Percentiles rank a stretch among this genome's conserved stretches.
Evolutionary conservation across 2,329 filamentous ascomycete species (phyloP).

Genomic region (Aureobasidium sp.): DNA sequence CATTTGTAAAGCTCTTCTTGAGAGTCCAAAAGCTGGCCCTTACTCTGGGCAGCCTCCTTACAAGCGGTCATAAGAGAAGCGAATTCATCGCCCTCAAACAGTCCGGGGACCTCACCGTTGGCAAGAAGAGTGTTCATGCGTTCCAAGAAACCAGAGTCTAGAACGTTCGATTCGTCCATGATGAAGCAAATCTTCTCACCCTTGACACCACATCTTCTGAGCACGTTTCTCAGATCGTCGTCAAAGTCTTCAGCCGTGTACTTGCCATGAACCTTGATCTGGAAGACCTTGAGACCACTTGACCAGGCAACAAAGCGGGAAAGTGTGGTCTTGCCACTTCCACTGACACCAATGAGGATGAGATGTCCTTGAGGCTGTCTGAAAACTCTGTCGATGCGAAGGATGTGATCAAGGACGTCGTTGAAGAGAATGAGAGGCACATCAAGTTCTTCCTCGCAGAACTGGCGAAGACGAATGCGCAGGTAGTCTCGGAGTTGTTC

Average conservation of each 20-base stretch:
- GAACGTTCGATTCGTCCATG: conserved; percentile 98
- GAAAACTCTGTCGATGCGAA: conserved; percentile 98
- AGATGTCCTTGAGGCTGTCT: conserved; percentile 96
- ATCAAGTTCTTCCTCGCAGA: conserved; percentile 99
- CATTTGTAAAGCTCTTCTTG: conserved; percentile 99
- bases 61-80: conserved; percentile 98
- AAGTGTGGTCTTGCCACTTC: conserved; percentile 95
- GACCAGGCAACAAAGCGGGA: conserved; percentile 99
- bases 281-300: conserved; percentile 98
- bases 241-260: conserved; percentile 99
- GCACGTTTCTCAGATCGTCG: conserved; percentile 87
- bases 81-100: conserved; percentile 98
- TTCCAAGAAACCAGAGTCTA: conserved; percentile 97
- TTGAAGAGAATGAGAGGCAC: conserved; percentile 99
- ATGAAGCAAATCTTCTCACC: conserved; percentile 99
- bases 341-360: conserved; percentile 96
- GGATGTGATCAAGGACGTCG: conserved; percentile 93
- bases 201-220: conserved; percentile 90
- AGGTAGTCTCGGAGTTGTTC: conserved; percentile 95
- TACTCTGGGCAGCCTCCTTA: conserved; percentile 94
- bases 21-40: conserved; percentile 89
- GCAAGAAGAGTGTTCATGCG: conserved; percentile 98
- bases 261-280: conserved; percentile 99
- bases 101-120: conserved; percentile 97
- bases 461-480: conserved; percentile 91